A percentile compares a stretch with the other conserved stretches of the same genome.
Evolutionary conservation across 2,329 filamentous ascomycete species (phyloP).

Genomic region (Pestalotiopsis sp.): DNA sequence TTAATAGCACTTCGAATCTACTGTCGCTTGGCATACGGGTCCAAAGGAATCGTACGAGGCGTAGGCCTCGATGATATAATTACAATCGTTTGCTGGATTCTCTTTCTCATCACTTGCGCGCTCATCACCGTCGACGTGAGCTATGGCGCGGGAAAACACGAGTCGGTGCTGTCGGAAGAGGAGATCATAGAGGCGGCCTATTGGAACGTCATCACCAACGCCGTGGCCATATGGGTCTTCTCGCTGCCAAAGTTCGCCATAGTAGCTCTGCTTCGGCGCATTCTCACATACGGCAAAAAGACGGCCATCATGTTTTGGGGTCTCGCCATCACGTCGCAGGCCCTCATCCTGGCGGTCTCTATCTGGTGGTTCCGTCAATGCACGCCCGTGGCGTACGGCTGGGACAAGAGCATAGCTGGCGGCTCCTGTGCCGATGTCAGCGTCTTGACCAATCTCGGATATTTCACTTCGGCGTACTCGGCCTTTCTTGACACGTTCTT

Average conservation of each 20-base stretch:
- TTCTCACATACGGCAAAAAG: constrained; percentile 32
- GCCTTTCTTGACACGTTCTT: constrained; percentile 34
- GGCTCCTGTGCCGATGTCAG: not conserved
- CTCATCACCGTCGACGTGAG: constrained; percentile 29
- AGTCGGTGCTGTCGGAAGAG: constrained; percentile 18
- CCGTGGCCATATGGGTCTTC: constrained; percentile 35
- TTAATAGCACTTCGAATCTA: constrained; percentile 30
- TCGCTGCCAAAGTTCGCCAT: constrained; percentile 38
- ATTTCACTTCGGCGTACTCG: constrained; percentile 33
- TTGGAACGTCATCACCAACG: constrained; percentile 34
- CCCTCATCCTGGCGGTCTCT: constrained; percentile 30
- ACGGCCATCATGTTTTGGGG: constrained; percentile 33
- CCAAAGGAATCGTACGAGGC: constrained; percentile 15
- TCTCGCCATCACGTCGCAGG: constrained; percentile 33
- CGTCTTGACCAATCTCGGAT: constrained; percentile 27
- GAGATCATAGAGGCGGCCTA: constrained; percentile 26
- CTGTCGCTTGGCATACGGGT: constrained; percentile 25
- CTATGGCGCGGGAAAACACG: constrained; percentile 31
- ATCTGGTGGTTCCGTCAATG: constrained; percentile 14
- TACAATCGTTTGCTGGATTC: constrained; percentile 29
- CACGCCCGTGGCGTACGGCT: constrained; percentile 19
- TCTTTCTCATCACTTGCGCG: constrained; percentile 32
- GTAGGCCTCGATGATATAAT: constrained; percentile 35
- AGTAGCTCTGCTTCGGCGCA: constrained; percentile 34
- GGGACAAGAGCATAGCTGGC: not conserved